Base-by-base conservation (phyloP, 2,329 filamentous ascomycete species). In the Erysiphe pulchra region DNA sequence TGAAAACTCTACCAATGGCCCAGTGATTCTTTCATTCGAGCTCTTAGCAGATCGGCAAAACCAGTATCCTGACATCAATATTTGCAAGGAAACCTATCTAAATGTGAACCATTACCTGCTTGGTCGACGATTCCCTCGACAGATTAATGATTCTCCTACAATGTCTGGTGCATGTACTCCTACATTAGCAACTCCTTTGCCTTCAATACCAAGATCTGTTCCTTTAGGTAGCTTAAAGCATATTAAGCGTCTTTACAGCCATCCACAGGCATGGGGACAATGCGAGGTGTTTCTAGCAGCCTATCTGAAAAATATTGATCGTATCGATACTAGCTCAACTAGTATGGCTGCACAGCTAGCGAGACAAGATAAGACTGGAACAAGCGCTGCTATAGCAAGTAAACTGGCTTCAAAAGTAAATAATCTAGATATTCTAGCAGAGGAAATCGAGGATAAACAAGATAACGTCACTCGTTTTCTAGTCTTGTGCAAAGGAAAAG, bases 251-350 rank as follows among this genome's bases (percentile, higher is more conserved):
- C 62, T 98, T 37, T 92, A 93, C 64, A 90, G 83, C 20, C 90
- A 98, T 61, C 86, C 87, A 10, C 90, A 98, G 62, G 90, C 85
- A 28, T 93, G 90, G 67, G 85, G 85, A 24, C 90, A 98, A 63
- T 94, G 86, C 61, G 75, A 76, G 40, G 61, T 58, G 9, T 93
- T 93, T 61, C 70, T 94, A 24, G 66, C 69, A 9, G 65, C 67
- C 28, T 66, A 81, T 54, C 71, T 93, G 50, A 76, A 75, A 53
- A 73, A 73, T 40, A 68, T 78, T n/a, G 83, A 92, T 63, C 70
- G 77, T 45, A 72, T 87, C 48, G 86, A 95, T 57, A 78, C 83
- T 39, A 80, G 76, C 49, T 90, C 80, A 28, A 98, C 90, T 6
- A 86, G 80, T 53, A 77, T 75, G 51, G 90, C 83, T 0, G 87